Base-by-base conservation (phyloP, 441 rosid genomes). In the Gossypium lobatum region DNA sequence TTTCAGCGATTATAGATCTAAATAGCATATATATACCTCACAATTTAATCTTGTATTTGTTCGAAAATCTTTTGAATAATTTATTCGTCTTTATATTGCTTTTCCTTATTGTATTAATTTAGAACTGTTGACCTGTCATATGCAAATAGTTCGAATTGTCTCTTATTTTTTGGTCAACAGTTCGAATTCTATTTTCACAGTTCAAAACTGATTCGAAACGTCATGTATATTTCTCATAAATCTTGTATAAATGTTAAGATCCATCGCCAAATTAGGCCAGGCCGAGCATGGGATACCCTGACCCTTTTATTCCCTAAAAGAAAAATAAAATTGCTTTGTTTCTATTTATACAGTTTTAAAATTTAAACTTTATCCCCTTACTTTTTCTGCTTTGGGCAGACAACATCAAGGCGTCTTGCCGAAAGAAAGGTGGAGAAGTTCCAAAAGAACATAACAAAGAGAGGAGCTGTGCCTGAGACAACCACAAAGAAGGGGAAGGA, bases 381-480 rank as follows among this genome's bases (percentile, higher is more conserved):
- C 9, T 23, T 58, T 23, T 54, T 48, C 70, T 50, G 76, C 10
- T 70, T 54, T 71, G 45, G 76, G 76, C 76, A 95, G 97, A 90
- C 97, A 31, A 87, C 97, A 1, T 95, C 94, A 70, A 91, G 89
- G 86, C 72, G 96, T 48, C 84, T 95, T 0, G 97, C 97, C 4
- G 94, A 78, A 58, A 88, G 89, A 88, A 95, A 91, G 83, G 84
- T 90, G 16, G 87, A 87, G 83, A 87, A 64, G 81, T 90, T 93
- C 48, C 93, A 93, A 75, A 91, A 89, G 89, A 91, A 91, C 89
- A 89, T 93, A 8, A 75, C 79, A 1, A 90, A 86, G 81, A 89
- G 97, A 86, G 97, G 95, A 25, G 77, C 88, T 20, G 95, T 90
- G 61, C 88, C 93, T 8, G 98, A 91, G 77, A 87, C 95, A 54